Conservation (phyloP, 2,329 filamentous ascomycete species). For the Aplosporella prunicola region DNA sequence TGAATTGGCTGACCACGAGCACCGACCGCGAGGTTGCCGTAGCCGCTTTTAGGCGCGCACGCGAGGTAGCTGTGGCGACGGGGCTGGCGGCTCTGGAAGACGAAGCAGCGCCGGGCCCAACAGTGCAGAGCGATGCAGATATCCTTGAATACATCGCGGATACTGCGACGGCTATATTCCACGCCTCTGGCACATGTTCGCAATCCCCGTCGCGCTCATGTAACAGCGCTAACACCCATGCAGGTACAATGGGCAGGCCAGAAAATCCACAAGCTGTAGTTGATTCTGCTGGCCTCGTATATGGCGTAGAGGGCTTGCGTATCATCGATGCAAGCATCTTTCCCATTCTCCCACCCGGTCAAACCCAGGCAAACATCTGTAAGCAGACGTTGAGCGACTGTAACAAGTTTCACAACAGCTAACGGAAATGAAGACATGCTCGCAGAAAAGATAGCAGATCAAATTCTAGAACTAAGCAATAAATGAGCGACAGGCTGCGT, state of each 20-base stretch:
- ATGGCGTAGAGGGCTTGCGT: background rate
- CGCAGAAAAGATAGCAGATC: background rate
- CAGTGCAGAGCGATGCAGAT: background rate
- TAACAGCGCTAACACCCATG: too few relatives aligned
- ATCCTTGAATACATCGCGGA: background rate
- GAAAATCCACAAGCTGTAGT: background rate
- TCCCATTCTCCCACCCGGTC: background rate
- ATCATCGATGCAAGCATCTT: background rate
- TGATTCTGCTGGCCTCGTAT: background rate
- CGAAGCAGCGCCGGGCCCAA: background rate
- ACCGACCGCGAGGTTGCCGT: constrained; percentile 19
- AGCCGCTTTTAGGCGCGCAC: constrained; percentile 15
- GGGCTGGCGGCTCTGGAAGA: too few relatives aligned
- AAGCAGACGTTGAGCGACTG: background rate
- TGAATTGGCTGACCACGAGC: constrained; percentile 17
- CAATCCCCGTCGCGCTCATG: too few relatives aligned
- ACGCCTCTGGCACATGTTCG: background rate
- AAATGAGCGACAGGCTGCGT: too few relatives aligned
- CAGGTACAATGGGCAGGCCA: background rate
- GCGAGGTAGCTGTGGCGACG: constrained; percentile 13
- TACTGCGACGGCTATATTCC: background rate
- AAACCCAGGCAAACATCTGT: background rate
- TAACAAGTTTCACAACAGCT: background rate
- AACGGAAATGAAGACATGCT: background rate
- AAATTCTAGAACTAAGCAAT: too few relatives aligned